Evolutionary conservation across 1,284 basidiomycete species (phyloP).

Genomic region (Sporisorium reilianum): DNA sequence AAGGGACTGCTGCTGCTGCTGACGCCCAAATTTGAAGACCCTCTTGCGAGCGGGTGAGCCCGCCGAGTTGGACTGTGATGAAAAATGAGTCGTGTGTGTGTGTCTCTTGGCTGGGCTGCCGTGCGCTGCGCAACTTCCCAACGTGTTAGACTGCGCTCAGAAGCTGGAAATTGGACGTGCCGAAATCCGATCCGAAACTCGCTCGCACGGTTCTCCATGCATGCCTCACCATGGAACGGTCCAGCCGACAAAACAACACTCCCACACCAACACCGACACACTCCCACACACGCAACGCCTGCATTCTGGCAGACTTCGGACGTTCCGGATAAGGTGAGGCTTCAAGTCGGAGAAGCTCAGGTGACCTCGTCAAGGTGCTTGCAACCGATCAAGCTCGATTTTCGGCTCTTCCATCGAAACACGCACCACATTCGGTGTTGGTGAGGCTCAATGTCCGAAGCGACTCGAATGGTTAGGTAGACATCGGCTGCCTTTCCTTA

Average conservation of each 20-base stretch:
- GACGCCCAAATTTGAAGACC: no score
- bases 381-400: neutral
- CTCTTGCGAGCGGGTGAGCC: no score
- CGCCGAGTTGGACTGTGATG: no score
- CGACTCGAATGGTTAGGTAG: slow-evolving; percentile 2
- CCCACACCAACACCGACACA: neutral
- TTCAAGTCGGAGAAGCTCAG: neutral
- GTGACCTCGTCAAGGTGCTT: neutral
- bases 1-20: neutral
- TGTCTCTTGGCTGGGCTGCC: neutral
- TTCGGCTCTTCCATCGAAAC: slow-evolving; percentile 3
- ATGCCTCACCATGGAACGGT: no score
- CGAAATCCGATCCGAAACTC: neutral
- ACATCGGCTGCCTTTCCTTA: neutral
- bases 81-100: slow-evolving; percentile 1
- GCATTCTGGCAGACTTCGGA: neutral
- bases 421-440: neutral
- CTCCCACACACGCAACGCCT: neutral
- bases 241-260: neutral
- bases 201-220: slow-evolving; percentile 28
- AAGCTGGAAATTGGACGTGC: neutral
- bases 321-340: neutral
- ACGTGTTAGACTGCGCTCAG: slow-evolving; percentile 4
- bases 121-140: neutral
- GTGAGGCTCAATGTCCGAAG: neutral